phyloP scores from a whole-genome alignment of 495 filamentous ascomycete species.

The Penicillium tannophilum region DNA sequence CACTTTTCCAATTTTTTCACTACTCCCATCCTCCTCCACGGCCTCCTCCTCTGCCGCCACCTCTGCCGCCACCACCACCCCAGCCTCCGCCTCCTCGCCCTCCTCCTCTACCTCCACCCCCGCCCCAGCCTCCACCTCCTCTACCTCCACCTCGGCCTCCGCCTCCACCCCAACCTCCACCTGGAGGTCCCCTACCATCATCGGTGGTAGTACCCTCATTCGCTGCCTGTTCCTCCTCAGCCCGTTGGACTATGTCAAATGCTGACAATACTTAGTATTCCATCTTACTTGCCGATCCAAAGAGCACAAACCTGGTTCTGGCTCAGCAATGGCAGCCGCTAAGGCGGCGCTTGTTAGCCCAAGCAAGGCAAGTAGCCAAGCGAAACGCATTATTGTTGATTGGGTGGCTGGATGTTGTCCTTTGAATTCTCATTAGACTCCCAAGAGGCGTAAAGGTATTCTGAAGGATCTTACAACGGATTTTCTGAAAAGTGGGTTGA shows the following conservation, averaged over 20 bases:
- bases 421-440: neutral
- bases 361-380: neutral
- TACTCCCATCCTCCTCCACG: neutral
- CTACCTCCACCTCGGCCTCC: neutral
- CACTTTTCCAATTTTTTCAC: neutral
- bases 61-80: neutral
- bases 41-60: neutral
- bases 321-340: neutral
- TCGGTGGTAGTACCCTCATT: neutral
- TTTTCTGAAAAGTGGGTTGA: neutral
- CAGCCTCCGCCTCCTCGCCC: neutral
- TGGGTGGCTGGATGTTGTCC: neutral
- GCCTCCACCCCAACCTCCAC: neutral
- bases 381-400: neutral
- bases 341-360: conserved; percentile 1
- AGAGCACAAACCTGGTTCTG: neutral
- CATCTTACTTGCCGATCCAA: neutral
- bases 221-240: neutral
- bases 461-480: neutral
- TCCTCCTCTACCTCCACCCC: neutral
- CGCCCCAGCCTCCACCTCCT: neutral
- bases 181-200: neutral
- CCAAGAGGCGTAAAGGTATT: neutral
- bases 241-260: neutral
- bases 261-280: neutral